These are phyloP conservation scores for Solanum piurae DNA, from an alignment of 257 asterid genomes.

Conservation along the genomic window DNA sequence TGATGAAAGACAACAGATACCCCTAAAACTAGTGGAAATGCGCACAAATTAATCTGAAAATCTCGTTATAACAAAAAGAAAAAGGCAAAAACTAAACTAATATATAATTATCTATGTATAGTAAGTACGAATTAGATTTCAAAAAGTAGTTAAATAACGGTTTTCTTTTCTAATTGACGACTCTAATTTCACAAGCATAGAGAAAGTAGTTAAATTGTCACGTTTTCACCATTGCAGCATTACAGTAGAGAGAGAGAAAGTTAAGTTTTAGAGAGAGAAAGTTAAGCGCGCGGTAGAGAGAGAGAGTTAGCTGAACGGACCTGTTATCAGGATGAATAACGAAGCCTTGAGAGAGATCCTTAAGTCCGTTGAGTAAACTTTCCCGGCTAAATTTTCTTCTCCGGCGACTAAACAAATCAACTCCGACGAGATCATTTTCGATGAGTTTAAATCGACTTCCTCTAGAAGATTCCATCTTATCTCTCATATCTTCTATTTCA, in stretches of 20 bases:
- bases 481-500: not conserved
- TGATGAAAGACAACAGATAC: too few species aligned
- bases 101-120: not conserved
- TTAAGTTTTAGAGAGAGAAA: not conserved
- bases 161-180: not conserved
- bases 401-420: not conserved
- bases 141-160: not conserved
- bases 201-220: not conserved
- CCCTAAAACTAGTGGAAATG: too few species aligned
- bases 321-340: conserved; percentile 11
- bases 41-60: too few species aligned
- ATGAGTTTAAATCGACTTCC: conserved; percentile 18
- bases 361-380: not conserved
- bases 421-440: not conserved
- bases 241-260: not conserved
- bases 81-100: not conserved
- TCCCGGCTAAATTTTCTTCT: not conserved
- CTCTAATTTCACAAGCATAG: not conserved
- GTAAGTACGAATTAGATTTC: not conserved
- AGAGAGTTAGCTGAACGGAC: not conserved
- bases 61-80: too few species aligned
- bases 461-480: conserved; percentile 13
- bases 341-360: conserved; percentile 1
- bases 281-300: not conserved
- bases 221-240: not conserved